These are phyloP conservation scores for Sclerotinia subarctica DNA, from an alignment of 2,329 filamentous ascomycete species.

Conservation along the genomic window DNA sequence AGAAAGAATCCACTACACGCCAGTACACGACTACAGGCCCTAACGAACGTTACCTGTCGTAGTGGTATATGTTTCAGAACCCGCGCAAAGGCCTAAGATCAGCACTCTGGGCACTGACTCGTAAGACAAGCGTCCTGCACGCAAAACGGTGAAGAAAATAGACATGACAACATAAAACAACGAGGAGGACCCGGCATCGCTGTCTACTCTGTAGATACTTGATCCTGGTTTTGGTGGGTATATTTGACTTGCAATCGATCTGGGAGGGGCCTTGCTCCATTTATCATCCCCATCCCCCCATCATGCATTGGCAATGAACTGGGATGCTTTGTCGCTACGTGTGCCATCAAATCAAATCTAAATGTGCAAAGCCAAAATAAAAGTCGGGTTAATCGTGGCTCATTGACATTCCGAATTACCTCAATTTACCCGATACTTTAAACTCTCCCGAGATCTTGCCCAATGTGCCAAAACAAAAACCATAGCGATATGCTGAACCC, in stretches of 20 bases:
- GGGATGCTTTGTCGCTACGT: neutral
- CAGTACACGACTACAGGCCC: neutral
- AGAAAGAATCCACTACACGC: constrained; percentile 3
- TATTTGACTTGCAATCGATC: constrained; percentile 4
- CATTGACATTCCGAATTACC: neutral
- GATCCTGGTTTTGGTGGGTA: neutral
- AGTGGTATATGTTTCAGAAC: constrained; percentile 16
- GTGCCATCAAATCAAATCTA: neutral
- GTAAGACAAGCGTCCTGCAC: constrained; percentile 6
- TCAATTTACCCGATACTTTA: neutral
- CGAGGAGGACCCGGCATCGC: neutral
- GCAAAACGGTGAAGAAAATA: constrained; percentile 16
- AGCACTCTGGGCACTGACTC: constrained; percentile 12
- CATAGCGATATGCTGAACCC: neutral
- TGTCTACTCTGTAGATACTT: neutral
- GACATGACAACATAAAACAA: neutral
- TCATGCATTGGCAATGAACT: constrained; percentile 9
- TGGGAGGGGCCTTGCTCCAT: constrained; percentile 9
- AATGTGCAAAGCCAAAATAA: neutral
- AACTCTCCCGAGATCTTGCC: neutral
- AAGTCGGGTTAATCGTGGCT: neutral
- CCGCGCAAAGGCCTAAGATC: neutral
- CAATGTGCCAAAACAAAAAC: neutral
- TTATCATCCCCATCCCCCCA: neutral
- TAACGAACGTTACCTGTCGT: constrained; percentile 13